Evolutionary conservation across 2,329 filamentous ascomycete genomes (phyloP), one percentile per base, ranked within the genome.

Genomic region (Colletotrichum spaethianum): DNA sequence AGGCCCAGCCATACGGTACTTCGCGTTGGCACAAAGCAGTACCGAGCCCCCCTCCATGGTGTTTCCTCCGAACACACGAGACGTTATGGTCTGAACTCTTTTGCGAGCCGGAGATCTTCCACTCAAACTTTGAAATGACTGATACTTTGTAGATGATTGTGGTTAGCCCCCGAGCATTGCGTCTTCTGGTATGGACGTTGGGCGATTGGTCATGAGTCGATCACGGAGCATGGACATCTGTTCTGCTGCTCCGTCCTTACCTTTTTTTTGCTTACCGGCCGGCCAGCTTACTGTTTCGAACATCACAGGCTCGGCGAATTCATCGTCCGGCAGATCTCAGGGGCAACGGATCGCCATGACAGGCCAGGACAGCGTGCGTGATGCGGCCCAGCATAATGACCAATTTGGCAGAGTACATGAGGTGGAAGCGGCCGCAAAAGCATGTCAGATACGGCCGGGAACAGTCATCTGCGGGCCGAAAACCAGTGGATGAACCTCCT

Each of bases 61-160:
- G 50, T 65, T 59, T 52, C 44, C 36, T 57, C 44, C 28, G 26
- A 69, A 26, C 60, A 69, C 60, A 64, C 42, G 53, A 65, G 67
- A 69, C 67, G 44, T 28, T 44, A 14, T 44, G 61, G 61, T 65
- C 52, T 52, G 53, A 63, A 62, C 28, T 56, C 56, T 33, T 57
- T n/a, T 6, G 65, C 38, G 36, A 53, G 42, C 36, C 23, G 26
- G 14, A 36, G 11, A 26, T 48, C 33, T 50, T 18, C 40, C 40
- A 20, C 14, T 38, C 4, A n/a, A 63, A 16, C 31, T 16, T 44
- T 50, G 26, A 8, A 56, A 44, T 16, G 33, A 48, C 50, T 52
- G 50, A 50, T 31, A n/a, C 16, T 20, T 36, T n/a, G n/a, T 23
- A 20, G 31, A 38, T 38, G 33, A 9, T 16, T 18, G 23, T 23